A percentile compares a stretch with the other conserved stretches of the same genome.
phyloP scores from a whole-genome alignment of 1,139 yeast genomes.

The Wickerhamiella pararugosa region DNA sequence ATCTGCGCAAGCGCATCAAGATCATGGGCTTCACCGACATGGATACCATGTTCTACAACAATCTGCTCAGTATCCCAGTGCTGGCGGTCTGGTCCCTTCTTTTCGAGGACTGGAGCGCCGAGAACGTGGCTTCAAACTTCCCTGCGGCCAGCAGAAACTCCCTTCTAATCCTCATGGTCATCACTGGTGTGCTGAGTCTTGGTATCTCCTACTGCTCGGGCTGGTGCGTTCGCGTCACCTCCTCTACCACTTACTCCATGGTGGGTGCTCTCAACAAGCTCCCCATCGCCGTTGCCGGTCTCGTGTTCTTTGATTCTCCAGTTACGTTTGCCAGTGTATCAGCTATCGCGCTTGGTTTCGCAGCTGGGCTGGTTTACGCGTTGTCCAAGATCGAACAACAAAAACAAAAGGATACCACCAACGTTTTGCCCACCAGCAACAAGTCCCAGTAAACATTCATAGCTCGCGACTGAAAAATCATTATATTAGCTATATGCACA shows the following conservation, averaged over 20 bases:
- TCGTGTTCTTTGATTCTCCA: conserved; percentile 86
- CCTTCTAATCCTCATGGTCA: conserved; percentile 64
- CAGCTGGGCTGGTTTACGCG: conserved; percentile 89
- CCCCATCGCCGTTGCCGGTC: conserved; percentile 91
- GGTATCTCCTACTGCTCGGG: conserved; percentile 98
- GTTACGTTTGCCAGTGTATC: conserved; percentile 83
- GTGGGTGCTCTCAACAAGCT: conserved; percentile 97
- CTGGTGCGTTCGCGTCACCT: conserved; percentile 98
- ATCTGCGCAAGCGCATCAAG: conserved; percentile 96
- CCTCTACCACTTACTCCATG: conserved; percentile 97
- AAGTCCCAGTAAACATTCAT: background rate
- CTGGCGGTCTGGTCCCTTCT: conserved; percentile 57
- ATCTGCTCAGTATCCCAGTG: conserved; percentile 81
- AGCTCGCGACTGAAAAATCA: no score
- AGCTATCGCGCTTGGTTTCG: conserved; percentile 82
- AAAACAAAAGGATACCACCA: conserved; percentile 29
- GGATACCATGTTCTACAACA: conserved; percentile 97
- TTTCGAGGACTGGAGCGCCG: conserved; percentile 86
- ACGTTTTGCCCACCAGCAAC: conserved; percentile 21
- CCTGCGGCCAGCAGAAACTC: conserved; percentile 54
- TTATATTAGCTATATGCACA: no score
- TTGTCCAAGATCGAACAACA: conserved; percentile 75
- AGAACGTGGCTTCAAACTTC: conserved; percentile 61
- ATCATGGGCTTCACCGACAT: conserved; percentile 92
- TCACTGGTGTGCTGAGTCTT: conserved; percentile 86